Percentiles rank a stretch among this genome's conserved stretches.
Conservation (phyloP, 352 stramenopile genomes). For the Pythium brassicae region DNA sequence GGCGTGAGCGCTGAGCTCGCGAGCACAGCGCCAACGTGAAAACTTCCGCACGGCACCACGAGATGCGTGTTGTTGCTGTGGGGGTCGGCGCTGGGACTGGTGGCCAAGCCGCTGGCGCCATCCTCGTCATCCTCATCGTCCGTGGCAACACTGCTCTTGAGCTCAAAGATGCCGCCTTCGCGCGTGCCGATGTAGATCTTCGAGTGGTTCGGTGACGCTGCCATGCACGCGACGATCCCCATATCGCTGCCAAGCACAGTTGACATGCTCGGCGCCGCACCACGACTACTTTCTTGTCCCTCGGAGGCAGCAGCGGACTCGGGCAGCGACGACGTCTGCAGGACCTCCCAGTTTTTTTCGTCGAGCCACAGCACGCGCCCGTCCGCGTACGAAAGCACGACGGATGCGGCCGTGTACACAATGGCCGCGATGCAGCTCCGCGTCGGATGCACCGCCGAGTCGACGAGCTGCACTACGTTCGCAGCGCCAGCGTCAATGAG, state of each 20-base stretch:
- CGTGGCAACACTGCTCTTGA: conserved; percentile 43
- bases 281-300: background rate
- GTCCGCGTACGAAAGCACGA: conserved; percentile 47
- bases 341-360: conserved; percentile 34
- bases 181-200: conserved; percentile 59
- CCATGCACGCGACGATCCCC: conserved; percentile 29
- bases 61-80: conserved; percentile 17
- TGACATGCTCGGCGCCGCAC: background rate
- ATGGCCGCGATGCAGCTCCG: conserved; percentile 37
- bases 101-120: conserved; percentile 3
- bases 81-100: background rate
- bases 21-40: conserved; percentile 44
- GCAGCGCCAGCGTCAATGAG: conserved; percentile 35
- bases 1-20: conserved; percentile 49
- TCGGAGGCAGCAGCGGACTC: background rate
- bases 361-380: conserved; percentile 46
- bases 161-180: conserved; percentile 54
- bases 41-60: conserved; percentile 40
- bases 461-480: conserved; percentile 27
- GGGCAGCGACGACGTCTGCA: conserved; percentile 31
- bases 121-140: conserved; percentile 67
- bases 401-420: conserved; percentile 47
- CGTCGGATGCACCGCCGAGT: conserved; percentile 24
- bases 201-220: conserved; percentile 42
- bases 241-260: background rate